Evolutionary conservation across 768 basidiomycete genomes (phyloP), one percentile per base, ranked within the genome.

Genomic region (Leccinum rimulosum): DNA sequence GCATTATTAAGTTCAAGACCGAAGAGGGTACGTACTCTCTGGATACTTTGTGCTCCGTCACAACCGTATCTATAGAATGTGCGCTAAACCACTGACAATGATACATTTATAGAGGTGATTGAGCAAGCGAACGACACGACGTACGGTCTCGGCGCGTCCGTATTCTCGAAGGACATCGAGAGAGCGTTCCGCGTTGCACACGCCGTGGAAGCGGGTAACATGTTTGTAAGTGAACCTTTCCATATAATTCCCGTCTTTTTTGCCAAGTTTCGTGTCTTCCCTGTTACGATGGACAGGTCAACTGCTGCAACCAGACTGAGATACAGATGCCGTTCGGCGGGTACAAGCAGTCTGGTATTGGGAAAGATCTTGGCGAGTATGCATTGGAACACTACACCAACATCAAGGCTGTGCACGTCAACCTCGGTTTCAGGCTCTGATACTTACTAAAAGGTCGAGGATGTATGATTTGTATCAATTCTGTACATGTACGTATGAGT

Each of bases 181-280:
- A 69, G 74, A 50, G 81, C 76, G 15, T 69, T 81, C 52, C 68
- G 70, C 11, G 74, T 78, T 30, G 77, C 79, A 15, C 72, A 76
- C 53, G 68, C 70, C 47, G 65, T 84, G 12, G 75, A 82, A 57
- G 78, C 79, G 4, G 82, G 82, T 31, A 80, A 88, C 15, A 83
- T 82, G 12, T 92, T 86, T 85, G 81, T 85, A 56, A 11, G 56
- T 69, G 51, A 36, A 30, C 22, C 31, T 17, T 6, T 22, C 17
- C 31, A 9, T 14, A n/a, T 15, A 22, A 31, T 31, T 22, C 28
- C 43, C 11, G 43, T 45, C 10, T 19, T 19, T 40, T 52, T 51
- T 17, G 14, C 47, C 4, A 31, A 22, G 28, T 48, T 51, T 22
- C 22, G 9, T 6, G 30, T 51, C 33, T 30, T n/a, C 30, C 9